These are phyloP conservation scores for Chaetomium tenue DNA, from an alignment of 495 filamentous ascomycete species.

Conservation along the genomic window DNA sequence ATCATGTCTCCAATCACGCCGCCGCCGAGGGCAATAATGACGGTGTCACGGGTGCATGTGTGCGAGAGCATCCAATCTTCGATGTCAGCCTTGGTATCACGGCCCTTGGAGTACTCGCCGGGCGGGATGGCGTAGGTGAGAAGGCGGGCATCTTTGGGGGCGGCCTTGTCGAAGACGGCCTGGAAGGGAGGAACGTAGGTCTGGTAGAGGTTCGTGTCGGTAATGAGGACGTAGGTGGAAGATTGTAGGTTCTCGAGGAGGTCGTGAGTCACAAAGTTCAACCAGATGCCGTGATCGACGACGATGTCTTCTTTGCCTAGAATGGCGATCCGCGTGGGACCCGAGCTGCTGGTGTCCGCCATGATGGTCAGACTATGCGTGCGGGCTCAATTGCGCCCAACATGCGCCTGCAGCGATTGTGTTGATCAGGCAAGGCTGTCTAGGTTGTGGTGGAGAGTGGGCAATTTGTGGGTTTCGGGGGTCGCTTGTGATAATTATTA, in stretches of 20 bases:
- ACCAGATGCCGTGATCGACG: slow-evolving; percentile 90
- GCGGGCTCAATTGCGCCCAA: slow-evolving; percentile 29
- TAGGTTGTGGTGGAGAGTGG: slow-evolving; percentile 4
- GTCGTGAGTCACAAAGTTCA: slow-evolving; percentile 75
- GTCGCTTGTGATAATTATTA: too few species aligned
- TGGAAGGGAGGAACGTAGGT: slow-evolving; percentile 78
- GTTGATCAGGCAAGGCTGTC: slow-evolving; percentile 6
- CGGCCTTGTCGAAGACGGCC: slow-evolving; percentile 61
- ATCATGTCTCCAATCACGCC: slow-evolving; percentile 98
- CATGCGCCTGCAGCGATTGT: slow-evolving; percentile 23
- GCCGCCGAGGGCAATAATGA: slow-evolving; percentile 93
- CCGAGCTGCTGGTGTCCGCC: slow-evolving; percentile 31
- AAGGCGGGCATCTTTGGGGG: slow-evolving; percentile 61
- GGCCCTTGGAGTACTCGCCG: slow-evolving; percentile 88
- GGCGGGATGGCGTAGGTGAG: slow-evolving; percentile 85
- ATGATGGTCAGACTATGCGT: slow-evolving; percentile 25
- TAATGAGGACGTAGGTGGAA: slow-evolving; percentile 93
- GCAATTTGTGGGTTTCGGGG: slow-evolving; percentile 6
- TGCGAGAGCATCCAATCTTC: slow-evolving; percentile 97
- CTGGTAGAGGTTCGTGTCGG: slow-evolving; percentile 85
- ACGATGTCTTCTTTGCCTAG: slow-evolving; percentile 73
- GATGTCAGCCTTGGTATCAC: slow-evolving; percentile 88
- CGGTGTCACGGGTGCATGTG: slow-evolving; percentile 88
- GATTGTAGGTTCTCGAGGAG: slow-evolving; percentile 72
- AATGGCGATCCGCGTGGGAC: slow-evolving; percentile 52